phyloP scores from a whole-genome alignment of 1,284 basidiomycete species.

The Meira nashicola region DNA sequence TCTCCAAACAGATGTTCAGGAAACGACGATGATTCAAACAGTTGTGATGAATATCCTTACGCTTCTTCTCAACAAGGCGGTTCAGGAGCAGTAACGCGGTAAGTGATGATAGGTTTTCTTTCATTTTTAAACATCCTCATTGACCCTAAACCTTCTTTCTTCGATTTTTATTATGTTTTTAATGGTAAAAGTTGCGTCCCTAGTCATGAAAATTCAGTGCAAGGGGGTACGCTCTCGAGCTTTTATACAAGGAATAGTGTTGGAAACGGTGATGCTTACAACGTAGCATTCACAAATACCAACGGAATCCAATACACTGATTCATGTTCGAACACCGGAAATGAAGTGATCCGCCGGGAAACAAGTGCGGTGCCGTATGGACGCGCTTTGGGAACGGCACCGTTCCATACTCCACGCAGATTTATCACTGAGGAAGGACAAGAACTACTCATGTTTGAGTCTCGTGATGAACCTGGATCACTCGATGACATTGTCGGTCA shows the following conservation, averaged over 20 bases:
- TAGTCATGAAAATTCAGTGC: slow-evolving; percentile 27
- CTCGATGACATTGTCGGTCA: slow-evolving; percentile 29
- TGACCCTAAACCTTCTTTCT: too few species aligned
- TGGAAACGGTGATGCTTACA: not conserved
- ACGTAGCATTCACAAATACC: not conserved
- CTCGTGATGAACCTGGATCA: slow-evolving; percentile 22
- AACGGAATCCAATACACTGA: not conserved
- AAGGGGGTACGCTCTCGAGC: slow-evolving; percentile 26
- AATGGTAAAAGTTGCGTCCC: too few species aligned
- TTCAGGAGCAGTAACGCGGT: slow-evolving; percentile 27
- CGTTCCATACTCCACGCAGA: slow-evolving; percentile 16
- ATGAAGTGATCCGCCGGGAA: slow-evolving; percentile 24
- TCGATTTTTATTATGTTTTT: too few species aligned
- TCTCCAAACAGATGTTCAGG: slow-evolving; percentile 33
- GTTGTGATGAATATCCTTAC: slow-evolving; percentile 29
- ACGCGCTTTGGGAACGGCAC: slow-evolving; percentile 2
- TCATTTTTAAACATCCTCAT: too few species aligned
- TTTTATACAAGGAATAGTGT: slow-evolving; percentile 26
- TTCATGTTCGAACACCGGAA: slow-evolving; percentile 24
- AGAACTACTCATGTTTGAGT: slow-evolving; percentile 29
- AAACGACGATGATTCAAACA: slow-evolving; percentile 10
- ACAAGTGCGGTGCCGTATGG: not conserved
- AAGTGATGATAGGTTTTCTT: too few species aligned
- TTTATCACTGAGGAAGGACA: slow-evolving; percentile 27
- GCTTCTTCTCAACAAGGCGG: slow-evolving; percentile 34